These are phyloP conservation scores for Xylaria sp. DNA, from an alignment of 2,329 filamentous ascomycete species.

Conservation along the genomic window DNA sequence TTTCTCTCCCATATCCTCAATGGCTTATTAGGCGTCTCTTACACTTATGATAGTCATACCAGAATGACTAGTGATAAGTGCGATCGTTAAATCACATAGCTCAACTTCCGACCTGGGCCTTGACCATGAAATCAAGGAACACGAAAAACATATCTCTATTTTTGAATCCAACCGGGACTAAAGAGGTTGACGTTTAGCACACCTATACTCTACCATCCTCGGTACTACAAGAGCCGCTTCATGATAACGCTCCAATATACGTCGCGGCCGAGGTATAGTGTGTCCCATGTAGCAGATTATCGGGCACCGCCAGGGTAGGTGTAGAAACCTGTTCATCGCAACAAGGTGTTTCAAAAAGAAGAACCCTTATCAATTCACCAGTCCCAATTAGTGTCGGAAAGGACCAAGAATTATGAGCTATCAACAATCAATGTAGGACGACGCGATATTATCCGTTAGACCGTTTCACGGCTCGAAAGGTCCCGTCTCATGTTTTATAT, in stretches of 20 bases:
- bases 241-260: neutral
- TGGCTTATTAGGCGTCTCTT: neutral
- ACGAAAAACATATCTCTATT: neutral
- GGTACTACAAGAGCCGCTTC: neutral
- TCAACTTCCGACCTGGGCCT: neutral
- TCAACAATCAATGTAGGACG: neutral
- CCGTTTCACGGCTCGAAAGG: constrained; percentile 6
- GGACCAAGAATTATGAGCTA: neutral
- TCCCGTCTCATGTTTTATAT: neutral
- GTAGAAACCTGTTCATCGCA: neutral
- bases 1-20: too few relatives aligned
- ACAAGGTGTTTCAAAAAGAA: constrained; percentile 12
- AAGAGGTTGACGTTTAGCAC: too few relatives aligned
- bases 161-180: neutral
- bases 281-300: neutral
- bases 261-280: neutral
- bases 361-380: neutral
- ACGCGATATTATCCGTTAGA: constrained; percentile 1
- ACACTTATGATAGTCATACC: too few relatives aligned
- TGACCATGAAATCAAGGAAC: neutral
- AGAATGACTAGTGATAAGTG: neutral
- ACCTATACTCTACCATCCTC: too few relatives aligned
- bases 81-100: neutral
- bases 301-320: neutral
- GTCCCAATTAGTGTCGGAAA: too few relatives aligned